Percentiles rank a stretch among this genome's conserved stretches.
These are phyloP conservation scores for Ensete ventricosum DNA, from an alignment of 176 grass and related monocot genomes.

Conservation along the genomic window DNA sequence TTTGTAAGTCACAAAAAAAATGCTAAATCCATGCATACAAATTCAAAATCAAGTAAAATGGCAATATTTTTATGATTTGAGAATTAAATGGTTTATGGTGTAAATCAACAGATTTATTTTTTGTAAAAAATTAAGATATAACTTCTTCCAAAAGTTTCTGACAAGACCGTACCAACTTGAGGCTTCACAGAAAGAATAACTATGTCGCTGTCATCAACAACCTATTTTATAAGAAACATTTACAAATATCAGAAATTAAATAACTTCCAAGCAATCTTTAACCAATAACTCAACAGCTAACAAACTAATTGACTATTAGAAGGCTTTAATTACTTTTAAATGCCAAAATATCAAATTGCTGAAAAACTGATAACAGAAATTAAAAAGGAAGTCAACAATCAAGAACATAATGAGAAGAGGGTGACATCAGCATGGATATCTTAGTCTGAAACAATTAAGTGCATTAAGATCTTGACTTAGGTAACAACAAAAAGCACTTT, in stretches of 20 bases:
- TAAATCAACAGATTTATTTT: background rate
- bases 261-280: background rate
- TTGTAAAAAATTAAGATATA: background rate
- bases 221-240: slow-evolving; percentile 25
- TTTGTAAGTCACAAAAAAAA: background rate
- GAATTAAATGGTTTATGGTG: background rate
- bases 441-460: too few relatives aligned
- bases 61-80: background rate
- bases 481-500: too few relatives aligned
- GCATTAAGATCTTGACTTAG: too few relatives aligned
- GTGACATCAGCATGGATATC: too few relatives aligned
- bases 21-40: background rate
- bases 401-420: too few relatives aligned
- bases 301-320: background rate
- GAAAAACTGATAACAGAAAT: too few relatives aligned
- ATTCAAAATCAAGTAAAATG: background rate
- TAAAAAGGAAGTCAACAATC: too few relatives aligned
- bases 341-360: too few relatives aligned
- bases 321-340: too few relatives aligned
- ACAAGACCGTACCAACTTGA: slow-evolving; percentile 53
- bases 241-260: background rate
- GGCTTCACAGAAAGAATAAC: slow-evolving; percentile 92
- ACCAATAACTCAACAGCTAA: background rate
- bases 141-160: background rate
- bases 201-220: slow-evolving; percentile 73